Conservation (phyloP, 2,329 filamentous ascomycete species). For the Aureobasidium namibiae region DNA sequence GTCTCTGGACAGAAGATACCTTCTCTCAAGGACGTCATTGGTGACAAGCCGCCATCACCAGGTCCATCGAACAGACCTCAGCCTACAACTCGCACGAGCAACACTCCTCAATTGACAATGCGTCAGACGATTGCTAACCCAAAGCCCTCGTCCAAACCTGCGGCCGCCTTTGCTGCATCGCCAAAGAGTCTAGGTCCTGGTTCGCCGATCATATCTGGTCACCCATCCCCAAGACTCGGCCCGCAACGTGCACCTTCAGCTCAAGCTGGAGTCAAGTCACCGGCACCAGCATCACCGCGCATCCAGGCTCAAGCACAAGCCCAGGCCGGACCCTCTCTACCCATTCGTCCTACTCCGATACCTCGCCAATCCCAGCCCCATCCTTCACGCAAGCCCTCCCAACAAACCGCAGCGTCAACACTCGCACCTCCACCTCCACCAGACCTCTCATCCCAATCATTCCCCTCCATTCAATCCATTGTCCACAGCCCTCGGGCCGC, state of each 20-base stretch:
- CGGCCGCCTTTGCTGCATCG: background rate
- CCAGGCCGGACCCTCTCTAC: background rate
- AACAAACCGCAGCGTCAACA: background rate
- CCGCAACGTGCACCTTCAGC: background rate
- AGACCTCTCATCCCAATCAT: constrained; percentile 27
- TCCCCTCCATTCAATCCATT: constrained; percentile 36
- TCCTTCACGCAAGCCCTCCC: constrained; percentile 5
- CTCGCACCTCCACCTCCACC: constrained; percentile 19
- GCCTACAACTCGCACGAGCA: constrained; percentile 19
- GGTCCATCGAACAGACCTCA: constrained; percentile 17
- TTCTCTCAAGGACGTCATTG: constrained; percentile 44
- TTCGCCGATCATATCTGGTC: background rate
- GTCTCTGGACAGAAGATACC: constrained; percentile 42
- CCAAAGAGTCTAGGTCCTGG: constrained; percentile 9
- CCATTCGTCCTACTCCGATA: constrained; percentile 7
- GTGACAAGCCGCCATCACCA: constrained; percentile 24
- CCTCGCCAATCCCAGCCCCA: background rate
- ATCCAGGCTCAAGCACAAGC: too few relatives aligned
- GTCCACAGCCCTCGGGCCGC: constrained; percentile 49
- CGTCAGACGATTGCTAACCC: constrained; percentile 51
- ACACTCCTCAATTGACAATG: constrained; percentile 49
- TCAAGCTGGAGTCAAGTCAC: constrained; percentile 12
- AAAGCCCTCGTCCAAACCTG: constrained; percentile 17
- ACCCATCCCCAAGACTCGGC: constrained; percentile 2
- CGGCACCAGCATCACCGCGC: constrained; percentile 12